phyloP scores from a whole-genome alignment of 2,329 filamentous ascomycete species.

The Fusarium azukiicola region DNA sequence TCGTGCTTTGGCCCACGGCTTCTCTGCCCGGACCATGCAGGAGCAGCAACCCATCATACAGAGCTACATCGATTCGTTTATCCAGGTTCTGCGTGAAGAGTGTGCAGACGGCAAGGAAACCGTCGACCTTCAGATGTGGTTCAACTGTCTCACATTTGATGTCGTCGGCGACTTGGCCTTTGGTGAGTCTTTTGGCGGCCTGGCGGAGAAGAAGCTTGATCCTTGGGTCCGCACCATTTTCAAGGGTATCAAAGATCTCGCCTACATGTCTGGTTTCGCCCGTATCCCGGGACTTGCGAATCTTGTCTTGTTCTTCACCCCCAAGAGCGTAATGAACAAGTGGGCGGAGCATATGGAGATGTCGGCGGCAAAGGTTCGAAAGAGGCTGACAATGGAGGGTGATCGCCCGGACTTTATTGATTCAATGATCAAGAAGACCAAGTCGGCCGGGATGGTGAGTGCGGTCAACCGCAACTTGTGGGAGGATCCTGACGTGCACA shows the following conservation, averaged over 20 bases:
- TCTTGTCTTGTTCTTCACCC: neutral
- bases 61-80: constrained; percentile 6
- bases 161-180: constrained; percentile 26
- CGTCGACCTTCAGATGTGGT: constrained; percentile 23
- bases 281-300: neutral
- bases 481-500: neutral
- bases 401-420: constrained; percentile 11
- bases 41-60: constrained; percentile 22
- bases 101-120: neutral
- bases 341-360: constrained; percentile 11
- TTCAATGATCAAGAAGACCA: constrained; percentile 9
- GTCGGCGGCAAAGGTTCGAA: neutral
- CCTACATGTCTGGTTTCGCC: neutral
- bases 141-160: constrained; percentile 23
- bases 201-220: constrained; percentile 4
- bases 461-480: no score
- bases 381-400: neutral
- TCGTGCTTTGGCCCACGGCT: constrained; percentile 16
- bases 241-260: constrained; percentile 5
- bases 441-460: neutral
- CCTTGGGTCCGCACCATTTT: constrained; percentile 25
- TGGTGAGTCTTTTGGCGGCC: constrained; percentile 21
- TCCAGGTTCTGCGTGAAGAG: constrained; percentile 8
- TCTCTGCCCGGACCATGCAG: constrained; percentile 23
- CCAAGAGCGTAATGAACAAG: constrained; percentile 1